Base-by-base conservation (phyloP, 2,329 filamentous ascomycete species). In the Myriangium duriaei region DNA sequence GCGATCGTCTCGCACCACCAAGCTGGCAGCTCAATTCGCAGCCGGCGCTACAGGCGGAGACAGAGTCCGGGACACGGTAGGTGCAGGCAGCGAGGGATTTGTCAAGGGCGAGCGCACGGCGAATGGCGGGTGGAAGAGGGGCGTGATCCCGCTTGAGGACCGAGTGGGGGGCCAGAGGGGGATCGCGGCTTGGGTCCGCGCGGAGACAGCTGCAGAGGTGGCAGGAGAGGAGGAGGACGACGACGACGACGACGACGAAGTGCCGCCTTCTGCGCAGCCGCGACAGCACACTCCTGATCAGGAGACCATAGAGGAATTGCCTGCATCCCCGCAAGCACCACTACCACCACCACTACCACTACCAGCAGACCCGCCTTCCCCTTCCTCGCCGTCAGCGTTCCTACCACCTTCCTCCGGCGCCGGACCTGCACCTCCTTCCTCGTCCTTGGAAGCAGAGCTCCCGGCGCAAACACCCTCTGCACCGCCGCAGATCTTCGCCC, bases 1-100 rank as follows among this genome's bases (percentile, higher is more conserved):
- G 84, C 76, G 82, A 15, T 67, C 76, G 35, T 79, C 75, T 11
- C 73, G 83, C 30, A 72, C 68, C 31, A 58, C 67, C 38, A 91
- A 88, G 60, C 66, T 93, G 28, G 67, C 69, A 32, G 66, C 68
- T 50, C 85, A 92, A 56, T 83, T 83, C 55, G 61, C 63, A 14
- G 66, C 65, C 13, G 71, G 72, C 5, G 55, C 63, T n/a, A 62
- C 66, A 4, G 72, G 76, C 34, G 49, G 75, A 3, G 65, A 64
- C 41, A 66, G 77, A 39, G 63, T 81, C 21, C 71, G 67, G 41
- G 79, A 85, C 53, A 72, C 69, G 2, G 74, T 77, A 36, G 80
- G 79, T 11, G 70, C 71, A 13, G 78, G 78, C 1, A 74, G 74
- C 30, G 61, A 69, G 42, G 62, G 74, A 50, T 72, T 67, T 52